phyloP scores from a whole-genome alignment of 192 early-diverging fungal species.

The Coemansia sp. region DNA sequence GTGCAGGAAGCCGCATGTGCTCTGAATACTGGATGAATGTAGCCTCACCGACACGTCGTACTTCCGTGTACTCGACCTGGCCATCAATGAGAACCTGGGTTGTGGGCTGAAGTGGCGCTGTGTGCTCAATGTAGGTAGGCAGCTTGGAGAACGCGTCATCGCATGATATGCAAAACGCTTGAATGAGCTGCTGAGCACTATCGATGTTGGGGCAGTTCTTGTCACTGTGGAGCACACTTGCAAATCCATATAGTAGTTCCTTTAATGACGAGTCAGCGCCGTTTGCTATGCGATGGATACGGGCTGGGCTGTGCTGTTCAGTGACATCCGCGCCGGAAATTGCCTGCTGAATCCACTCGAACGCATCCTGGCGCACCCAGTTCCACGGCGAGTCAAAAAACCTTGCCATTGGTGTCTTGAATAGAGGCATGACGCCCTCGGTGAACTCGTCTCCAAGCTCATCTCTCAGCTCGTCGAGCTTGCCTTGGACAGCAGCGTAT shows the following conservation, averaged over 20 bases:
- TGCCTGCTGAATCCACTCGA: constrained; percentile 69
- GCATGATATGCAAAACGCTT: constrained; percentile 73
- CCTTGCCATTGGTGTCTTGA: constrained; percentile 79
- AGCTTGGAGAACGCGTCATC: constrained; percentile 61
- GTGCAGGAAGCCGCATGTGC: background rate
- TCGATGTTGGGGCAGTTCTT: constrained; percentile 26
- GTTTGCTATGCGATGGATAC: constrained; percentile 67
- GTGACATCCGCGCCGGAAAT: constrained; percentile 64
- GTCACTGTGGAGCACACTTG: constrained; percentile 53
- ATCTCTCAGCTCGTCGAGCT: constrained; percentile 71
- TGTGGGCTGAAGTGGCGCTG: constrained; percentile 68
- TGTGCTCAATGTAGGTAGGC: constrained; percentile 86
- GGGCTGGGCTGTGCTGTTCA: constrained; percentile 2
- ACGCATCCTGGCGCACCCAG: constrained; percentile 68
- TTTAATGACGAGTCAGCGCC: constrained; percentile 70
- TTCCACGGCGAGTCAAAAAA: constrained; percentile 96
- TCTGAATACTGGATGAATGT: background rate
- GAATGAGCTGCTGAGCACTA: constrained; percentile 52
- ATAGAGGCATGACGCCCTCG: constrained; percentile 77
- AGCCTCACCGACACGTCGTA: constrained; percentile 62
- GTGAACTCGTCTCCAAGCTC: constrained; percentile 81
- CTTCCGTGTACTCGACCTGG: constrained; percentile 75
- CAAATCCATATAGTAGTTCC: constrained; percentile 75
- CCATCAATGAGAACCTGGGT: constrained; percentile 72
- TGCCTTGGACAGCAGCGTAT: constrained; percentile 61